A percentile compares a stretch with the other conserved stretches of the same genome.
These are phyloP conservation scores for Flagelloscypha sp. DNA, from an alignment of 768 basidiomycete genomes.

Conservation along the genomic window DNA sequence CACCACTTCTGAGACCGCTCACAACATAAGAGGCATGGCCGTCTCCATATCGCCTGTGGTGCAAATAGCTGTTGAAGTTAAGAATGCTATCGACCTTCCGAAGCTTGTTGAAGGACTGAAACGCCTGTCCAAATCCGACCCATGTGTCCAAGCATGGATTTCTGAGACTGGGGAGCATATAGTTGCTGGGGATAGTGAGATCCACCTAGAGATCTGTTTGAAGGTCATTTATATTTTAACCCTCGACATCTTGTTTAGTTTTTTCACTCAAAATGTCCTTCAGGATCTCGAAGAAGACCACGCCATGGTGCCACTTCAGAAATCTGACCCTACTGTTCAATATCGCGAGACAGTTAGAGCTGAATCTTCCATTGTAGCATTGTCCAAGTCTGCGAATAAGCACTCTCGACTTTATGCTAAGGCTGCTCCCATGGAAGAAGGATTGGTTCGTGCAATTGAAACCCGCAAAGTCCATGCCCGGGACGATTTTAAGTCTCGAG, in stretches of 20 bases:
- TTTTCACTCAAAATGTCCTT: constrained; percentile 1
- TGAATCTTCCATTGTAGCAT: constrained; percentile 57
- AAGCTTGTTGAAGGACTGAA: constrained; percentile 71
- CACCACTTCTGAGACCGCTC: constrained; percentile 60
- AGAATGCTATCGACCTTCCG: constrained; percentile 64
- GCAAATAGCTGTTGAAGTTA: constrained; percentile 65
- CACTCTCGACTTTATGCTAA: constrained; percentile 61
- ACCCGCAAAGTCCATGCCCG: constrained; percentile 50
- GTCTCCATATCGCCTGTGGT: constrained; percentile 70
- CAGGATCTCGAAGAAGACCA: constrained; percentile 66
- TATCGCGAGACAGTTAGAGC: constrained; percentile 63
- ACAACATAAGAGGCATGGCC: constrained; percentile 75
- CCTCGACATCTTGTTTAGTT: not conserved
- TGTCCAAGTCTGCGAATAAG: constrained; percentile 71
- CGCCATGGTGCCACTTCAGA: constrained; percentile 63
- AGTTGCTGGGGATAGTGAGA: constrained; percentile 64
- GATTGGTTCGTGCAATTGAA: constrained; percentile 54
- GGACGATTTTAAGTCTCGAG: constrained; percentile 62
- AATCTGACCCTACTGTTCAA: constrained; percentile 56
- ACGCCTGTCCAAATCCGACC: constrained; percentile 68
- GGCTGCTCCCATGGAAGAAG: constrained; percentile 54
- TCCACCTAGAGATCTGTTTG: constrained; percentile 66
- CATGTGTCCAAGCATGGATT: constrained; percentile 60
- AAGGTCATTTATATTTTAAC: constrained; percentile 37
- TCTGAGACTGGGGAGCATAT: constrained; percentile 56